These are phyloP conservation scores for Corymbia maculata DNA, from an alignment of 345 rosid genomes.

Conservation along the genomic window DNA sequence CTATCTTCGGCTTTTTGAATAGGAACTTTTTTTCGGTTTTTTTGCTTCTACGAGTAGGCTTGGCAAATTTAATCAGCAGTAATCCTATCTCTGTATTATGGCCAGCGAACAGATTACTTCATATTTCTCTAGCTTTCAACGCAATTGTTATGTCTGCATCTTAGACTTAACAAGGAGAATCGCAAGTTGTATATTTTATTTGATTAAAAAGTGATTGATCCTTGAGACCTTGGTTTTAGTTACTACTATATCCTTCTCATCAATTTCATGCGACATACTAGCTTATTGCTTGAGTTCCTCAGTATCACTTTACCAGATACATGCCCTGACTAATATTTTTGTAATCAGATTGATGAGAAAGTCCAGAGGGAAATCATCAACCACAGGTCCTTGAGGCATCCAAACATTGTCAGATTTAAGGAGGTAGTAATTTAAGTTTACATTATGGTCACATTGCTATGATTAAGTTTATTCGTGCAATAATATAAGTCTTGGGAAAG, in stretches of 20 bases:
- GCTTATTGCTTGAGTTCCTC: background rate
- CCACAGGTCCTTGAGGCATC: slow-evolving; percentile 85
- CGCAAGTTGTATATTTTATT: background rate
- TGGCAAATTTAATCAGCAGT: background rate
- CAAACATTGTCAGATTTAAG: slow-evolving; percentile 84
- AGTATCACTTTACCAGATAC: background rate
- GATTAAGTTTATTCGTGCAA: background rate
- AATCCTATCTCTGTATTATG: background rate
- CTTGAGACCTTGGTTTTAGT: background rate
- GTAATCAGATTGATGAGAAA: slow-evolving; percentile 81
- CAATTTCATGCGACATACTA: background rate
- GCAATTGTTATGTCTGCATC: background rate
- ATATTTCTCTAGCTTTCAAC: background rate
- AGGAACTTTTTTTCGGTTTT: background rate
- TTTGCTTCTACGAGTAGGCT: background rate
- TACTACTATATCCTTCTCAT: background rate
- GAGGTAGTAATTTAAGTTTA: slow-evolving; percentile 37
- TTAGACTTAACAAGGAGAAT: background rate
- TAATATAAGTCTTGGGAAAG: background rate
- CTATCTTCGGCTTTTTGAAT: background rate
- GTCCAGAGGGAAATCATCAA: slow-evolving; percentile 95
- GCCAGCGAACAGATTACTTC: background rate
- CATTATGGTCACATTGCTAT: background rate
- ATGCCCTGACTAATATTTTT: background rate
- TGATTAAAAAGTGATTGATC: background rate